Base-by-base conservation (phyloP, 495 filamentous ascomycete species). In the Aspergillus olivimuriae region DNA sequence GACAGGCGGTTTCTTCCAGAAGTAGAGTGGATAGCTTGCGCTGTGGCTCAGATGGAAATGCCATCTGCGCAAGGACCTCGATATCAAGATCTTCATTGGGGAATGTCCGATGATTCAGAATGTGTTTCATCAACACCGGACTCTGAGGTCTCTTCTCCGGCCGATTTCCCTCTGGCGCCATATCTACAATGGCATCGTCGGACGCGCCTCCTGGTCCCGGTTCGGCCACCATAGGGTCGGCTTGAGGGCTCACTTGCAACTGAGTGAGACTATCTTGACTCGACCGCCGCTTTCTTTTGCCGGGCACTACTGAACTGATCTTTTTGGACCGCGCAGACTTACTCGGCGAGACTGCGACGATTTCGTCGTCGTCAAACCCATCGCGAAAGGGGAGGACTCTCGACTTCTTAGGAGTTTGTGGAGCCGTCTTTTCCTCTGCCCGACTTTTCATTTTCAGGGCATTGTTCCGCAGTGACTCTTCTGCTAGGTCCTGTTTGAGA, bases 351-450 rank as follows among this genome's bases (percentile, higher is more conserved):
- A 71, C 53, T 44, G 76, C 61, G 18, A 73, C 57, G 32, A 87
- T 77, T 48, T 88, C 83, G 32, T 81, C 75, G 45, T 88, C 81
- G 35, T 84, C 80, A 51, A 88, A 88, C 18, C 84, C 84, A 69
- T 88, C 84, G 17, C 83, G 66, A 31, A 78, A 74, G 0, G 73
- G 70, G 9, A 76, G 64, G n/a, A 60, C 55, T 47, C 66, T 76
- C 18, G 58, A 59, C 56, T 80, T 84, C 42, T 68, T 80, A 4
- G 83, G 83, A 3, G 83, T 87, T 1, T 66, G 60, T 0, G 65
- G 64, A 2, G 65, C 63, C 23, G 43, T 37, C 51, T 66, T 63
- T 36, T 60, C 56, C 44, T 58, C 62, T 18, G 51, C 44, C 42
- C 67, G 63, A 11, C 62, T 56, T 41, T 68, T 76, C 35, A 53